Evolutionary conservation across 2,329 filamentous ascomycete genomes (phyloP).

Genomic region (Biscogniauxia sp.): DNA sequence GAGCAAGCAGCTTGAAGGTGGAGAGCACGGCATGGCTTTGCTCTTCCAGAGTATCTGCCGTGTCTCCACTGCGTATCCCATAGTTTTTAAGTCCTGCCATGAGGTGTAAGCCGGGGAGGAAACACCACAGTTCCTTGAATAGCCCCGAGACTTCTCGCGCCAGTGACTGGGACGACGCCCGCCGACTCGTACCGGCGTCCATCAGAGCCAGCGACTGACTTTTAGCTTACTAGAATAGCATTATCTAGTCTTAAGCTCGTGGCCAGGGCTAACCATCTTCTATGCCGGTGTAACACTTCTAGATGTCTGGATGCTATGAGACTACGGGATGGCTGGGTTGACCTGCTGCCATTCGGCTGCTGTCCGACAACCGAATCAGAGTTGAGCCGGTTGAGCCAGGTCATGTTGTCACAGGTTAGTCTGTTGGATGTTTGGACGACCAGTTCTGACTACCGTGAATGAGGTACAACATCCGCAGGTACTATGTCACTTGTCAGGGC

Average conservation of each 20-base stretch:
- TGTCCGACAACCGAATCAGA: conserved; percentile 2
- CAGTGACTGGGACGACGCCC: conserved; percentile 12
- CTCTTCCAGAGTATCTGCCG: neutral
- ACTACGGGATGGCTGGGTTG: conserved; percentile 4
- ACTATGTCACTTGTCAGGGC: conserved; percentile 1
- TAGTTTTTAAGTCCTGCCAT: neutral
- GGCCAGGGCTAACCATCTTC: conserved; percentile 7
- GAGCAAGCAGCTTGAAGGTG: conserved; percentile 1
- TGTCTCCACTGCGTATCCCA: neutral
- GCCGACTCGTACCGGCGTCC: conserved; percentile 9
- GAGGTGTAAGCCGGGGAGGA: conserved; percentile 15
- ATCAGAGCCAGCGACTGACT: conserved; percentile 1
- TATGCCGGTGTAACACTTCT: conserved; percentile 7
- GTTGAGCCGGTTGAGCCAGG: neutral
- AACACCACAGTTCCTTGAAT: conserved; percentile 18
- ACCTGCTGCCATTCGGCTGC: neutral
- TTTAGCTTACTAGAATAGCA: neutral
- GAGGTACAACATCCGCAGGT: conserved; percentile 1
- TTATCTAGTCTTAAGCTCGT: conserved; percentile 2
- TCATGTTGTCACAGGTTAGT: conserved; percentile 1
- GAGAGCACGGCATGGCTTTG: neutral
- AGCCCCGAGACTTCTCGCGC: conserved; percentile 16
- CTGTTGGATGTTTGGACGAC: neutral
- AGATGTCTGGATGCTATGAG: conserved; percentile 10
- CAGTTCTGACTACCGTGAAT: conserved; percentile 4